Base-by-base conservation (phyloP, 78 protist species). In the Tieghemostelium lacteum region DNA sequence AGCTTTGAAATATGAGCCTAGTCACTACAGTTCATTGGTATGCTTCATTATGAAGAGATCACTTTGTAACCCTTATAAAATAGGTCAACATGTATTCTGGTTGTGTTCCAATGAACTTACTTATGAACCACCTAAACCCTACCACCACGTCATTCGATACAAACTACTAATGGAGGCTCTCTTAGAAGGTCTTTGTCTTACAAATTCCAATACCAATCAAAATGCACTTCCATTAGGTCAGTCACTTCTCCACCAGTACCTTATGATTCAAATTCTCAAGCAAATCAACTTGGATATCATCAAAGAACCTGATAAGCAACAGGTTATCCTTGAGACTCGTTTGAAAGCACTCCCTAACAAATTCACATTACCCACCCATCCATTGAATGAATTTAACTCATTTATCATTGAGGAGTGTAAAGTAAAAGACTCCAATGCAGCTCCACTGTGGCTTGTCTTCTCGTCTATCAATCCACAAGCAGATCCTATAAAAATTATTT, bases 391-490 rank as follows among this genome's bases (percentile, higher is more conserved):
- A 26, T 83, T 66, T 42, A 83, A 69, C n/a, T 12, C 71, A 12
- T 69, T 83, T n/a, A 60, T 69, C 12, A 24, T 83, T 24, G 78
- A 83, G 29, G 91, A 83, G n/a, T 69, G 50, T 20, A 83, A 83
- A 58, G 91, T 83, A 4, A 83, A 83, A 69, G 78, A 83, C n/a
- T 67, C 77, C 20, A 83, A 83, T 45, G 91, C 91, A 2, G 91
- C 91, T 1, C 99, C 99, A 7, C 78, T 97, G 55, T 97, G 99
- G 98, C 73, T 97, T 1, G 98, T 96, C 33, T 96, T 96, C 28
- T 36, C 87, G 3, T 95, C 95, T 1, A 77, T 91, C 5, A 96
- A 95, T 22, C 34, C 65, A 0, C 76, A 65, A 0, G 76, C 67
- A 0, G 77, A 34, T 20, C 66, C 85, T n/a, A 52, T 87, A 2